Base-by-base conservation (phyloP, 768 basidiomycete genomes). In the Serendipita vermifera region DNA sequence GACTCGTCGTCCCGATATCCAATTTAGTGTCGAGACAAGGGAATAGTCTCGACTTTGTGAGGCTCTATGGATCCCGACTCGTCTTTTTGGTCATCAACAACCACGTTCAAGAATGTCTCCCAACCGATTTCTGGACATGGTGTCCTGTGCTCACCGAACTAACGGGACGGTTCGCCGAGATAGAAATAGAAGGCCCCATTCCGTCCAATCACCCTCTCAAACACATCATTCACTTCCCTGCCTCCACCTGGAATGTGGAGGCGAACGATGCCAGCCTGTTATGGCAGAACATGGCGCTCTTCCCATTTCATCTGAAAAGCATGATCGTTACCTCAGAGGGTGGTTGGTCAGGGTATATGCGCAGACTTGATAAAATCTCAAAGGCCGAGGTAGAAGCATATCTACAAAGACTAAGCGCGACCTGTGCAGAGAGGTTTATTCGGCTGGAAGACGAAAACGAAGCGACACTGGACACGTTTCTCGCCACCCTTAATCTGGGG, bases 91-190 rank as follows among this genome's bases (percentile, higher is more conserved):
- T 27, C 29, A 26, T 51, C 9, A 51, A 31, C 24, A 27, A 51
- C 17, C 24, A 15, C 9, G 46, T 27, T 15, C 20, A 22, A 9
- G 46, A n/a, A 7, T 27, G n/a, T 22, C 46, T 51, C 17, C 46
- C 46, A 7, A 1, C 5, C 11, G 20, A 20, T n/a, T 27, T 51
- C 46, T 51, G 46, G 46, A 51, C 5, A 51, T 51, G 46, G 46
- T 51, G 46, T 31, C 46, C 46, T 20, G n/a, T 27, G n/a, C n/a
- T 51, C 22, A 51, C 46, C n/a, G 46, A 51, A 51, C 26, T 51
- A 9, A 31, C 32, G 24, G 32, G 24, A 9, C n/a, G 22, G 24
- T 51, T 51, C 46, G 26, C 46, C 22, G 27, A 27, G 4, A 31
- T 51, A n/a, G n/a, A 22, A 20, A 15, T 51, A n/a, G 35, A 36